phyloP scores from a whole-genome alignment of 306 rosid genomes.

The Rubus parviflorus region DNA sequence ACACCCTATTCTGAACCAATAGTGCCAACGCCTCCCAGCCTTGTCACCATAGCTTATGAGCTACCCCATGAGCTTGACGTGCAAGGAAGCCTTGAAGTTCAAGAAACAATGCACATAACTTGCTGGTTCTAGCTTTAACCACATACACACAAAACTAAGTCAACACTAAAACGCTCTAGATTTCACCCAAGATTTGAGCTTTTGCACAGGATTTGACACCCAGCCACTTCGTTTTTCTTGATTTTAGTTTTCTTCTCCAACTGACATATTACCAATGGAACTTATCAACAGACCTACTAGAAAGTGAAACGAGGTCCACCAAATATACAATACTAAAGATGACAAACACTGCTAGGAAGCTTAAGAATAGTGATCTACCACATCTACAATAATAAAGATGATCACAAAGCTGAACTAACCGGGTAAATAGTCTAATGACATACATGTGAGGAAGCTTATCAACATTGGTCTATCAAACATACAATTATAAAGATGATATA shows the following conservation, averaged over 20 bases:
- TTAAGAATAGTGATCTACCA: neutral
- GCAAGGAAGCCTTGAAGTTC: slow-evolving; percentile 33
- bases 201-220: no score
- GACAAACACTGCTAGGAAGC: no score
- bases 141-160: no score
- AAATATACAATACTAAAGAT: neutral
- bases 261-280: neutral
- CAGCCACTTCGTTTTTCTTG: no score
- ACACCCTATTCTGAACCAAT: no score
- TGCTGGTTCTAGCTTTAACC: neutral
- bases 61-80: slow-evolving; percentile 33
- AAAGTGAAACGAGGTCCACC: neutral
- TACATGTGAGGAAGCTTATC: neutral
- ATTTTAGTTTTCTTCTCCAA: no score
- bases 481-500: neutral
- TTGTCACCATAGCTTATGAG: slow-evolving; percentile 28
- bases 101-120: slow-evolving; percentile 22
- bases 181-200: no score
- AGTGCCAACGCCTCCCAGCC: no score
- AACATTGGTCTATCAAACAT: neutral
- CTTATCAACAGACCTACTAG: neutral
- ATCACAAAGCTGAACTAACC: neutral
- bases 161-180: no score
- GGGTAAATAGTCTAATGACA: neutral
- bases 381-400: neutral